These are phyloP conservation scores for Trichophyton benhamiae DNA, from an alignment of 2,329 filamentous ascomycete species.

Conservation along the genomic window DNA sequence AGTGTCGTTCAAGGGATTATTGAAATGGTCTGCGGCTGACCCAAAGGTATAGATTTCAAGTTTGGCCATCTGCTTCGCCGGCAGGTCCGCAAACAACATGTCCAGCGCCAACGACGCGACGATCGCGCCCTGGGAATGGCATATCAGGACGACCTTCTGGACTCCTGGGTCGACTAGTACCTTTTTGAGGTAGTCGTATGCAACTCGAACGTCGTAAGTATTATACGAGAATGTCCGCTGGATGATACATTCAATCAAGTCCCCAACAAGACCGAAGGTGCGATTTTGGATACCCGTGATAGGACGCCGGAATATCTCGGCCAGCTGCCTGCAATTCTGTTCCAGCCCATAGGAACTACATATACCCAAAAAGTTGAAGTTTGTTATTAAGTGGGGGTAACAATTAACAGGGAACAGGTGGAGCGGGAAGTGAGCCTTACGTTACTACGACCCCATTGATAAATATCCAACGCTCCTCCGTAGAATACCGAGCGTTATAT, in stretches of 20 bases:
- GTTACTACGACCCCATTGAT: slow-evolving; percentile 14
- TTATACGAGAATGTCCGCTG: slow-evolving; percentile 64
- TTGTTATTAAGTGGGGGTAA: background rate
- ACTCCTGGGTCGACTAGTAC: slow-evolving; percentile 50
- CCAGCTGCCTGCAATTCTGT: slow-evolving; percentile 57
- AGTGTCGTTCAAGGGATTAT: slow-evolving; percentile 50
- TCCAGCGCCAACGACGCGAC: slow-evolving; percentile 61
- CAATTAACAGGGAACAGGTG: background rate
- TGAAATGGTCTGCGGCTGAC: slow-evolving; percentile 68
- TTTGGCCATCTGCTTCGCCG: slow-evolving; percentile 52
- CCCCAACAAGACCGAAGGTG: slow-evolving; percentile 62
- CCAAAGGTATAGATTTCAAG: slow-evolving; percentile 68
- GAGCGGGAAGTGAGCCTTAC: slow-evolving; percentile 7
- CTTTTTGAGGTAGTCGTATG: slow-evolving; percentile 51
- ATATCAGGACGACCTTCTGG: slow-evolving; percentile 58
- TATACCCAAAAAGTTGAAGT: background rate
- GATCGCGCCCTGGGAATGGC: slow-evolving; percentile 68
- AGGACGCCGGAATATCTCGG: slow-evolving; percentile 58
- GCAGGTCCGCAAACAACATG: slow-evolving; percentile 61
- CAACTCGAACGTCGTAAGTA: slow-evolving; percentile 49
- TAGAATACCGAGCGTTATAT: background rate
- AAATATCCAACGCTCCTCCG: slow-evolving; percentile 13
- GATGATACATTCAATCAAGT: slow-evolving; percentile 63
- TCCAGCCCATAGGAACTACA: slow-evolving; percentile 51
- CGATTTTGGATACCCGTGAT: slow-evolving; percentile 64